Evolutionary conservation across 2,329 filamentous ascomycete genomes (phyloP).

Genomic region (Decorospora gaudefroyi): DNA sequence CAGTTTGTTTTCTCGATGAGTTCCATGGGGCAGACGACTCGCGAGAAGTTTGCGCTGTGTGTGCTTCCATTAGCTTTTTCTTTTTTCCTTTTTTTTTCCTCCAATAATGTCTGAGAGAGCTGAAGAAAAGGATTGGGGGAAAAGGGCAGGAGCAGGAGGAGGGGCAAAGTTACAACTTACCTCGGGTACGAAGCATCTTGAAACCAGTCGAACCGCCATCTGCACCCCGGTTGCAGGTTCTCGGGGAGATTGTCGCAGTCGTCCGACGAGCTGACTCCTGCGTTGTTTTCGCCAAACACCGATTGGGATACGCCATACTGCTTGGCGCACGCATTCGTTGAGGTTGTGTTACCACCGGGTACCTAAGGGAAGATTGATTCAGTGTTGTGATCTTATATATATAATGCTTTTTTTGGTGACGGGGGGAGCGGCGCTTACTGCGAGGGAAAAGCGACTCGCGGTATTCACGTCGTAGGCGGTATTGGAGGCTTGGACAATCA

Average conservation of each 20-base stretch:
- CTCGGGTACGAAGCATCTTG: constrained; percentile 41
- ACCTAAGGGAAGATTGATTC: constrained; percentile 34
- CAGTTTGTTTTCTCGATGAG: constrained; percentile 44
- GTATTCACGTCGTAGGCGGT: constrained; percentile 54
- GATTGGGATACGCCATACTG: constrained; percentile 41
- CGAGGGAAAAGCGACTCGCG: constrained; percentile 44
- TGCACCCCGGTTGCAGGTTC: constrained; percentile 32
- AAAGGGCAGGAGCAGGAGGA: too few species aligned
- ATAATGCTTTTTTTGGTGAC: too few species aligned
- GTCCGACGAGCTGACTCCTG: constrained; percentile 36
- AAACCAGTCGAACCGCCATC: constrained; percentile 47
- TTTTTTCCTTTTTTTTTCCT: too few species aligned
- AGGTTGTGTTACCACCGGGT: constrained; percentile 46
- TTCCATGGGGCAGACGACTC: constrained; percentile 42
- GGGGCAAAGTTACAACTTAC: constrained; percentile 24
- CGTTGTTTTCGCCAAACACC: constrained; percentile 39
- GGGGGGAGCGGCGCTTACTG: too few species aligned
- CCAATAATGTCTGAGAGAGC: too few species aligned
- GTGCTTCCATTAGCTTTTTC: too few species aligned
- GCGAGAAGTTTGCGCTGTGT: constrained; percentile 45
- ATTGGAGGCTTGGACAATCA: constrained; percentile 68
- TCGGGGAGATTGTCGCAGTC: constrained; percentile 45
- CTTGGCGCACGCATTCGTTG: constrained; percentile 39
- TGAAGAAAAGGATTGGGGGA: too few species aligned
- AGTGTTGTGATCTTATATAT: constrained; percentile 13